Evolutionary conservation across 495 filamentous ascomycete species (phyloP), one percentile per base, ranked within the genome.

Genomic region (Penicillium silybi): DNA sequence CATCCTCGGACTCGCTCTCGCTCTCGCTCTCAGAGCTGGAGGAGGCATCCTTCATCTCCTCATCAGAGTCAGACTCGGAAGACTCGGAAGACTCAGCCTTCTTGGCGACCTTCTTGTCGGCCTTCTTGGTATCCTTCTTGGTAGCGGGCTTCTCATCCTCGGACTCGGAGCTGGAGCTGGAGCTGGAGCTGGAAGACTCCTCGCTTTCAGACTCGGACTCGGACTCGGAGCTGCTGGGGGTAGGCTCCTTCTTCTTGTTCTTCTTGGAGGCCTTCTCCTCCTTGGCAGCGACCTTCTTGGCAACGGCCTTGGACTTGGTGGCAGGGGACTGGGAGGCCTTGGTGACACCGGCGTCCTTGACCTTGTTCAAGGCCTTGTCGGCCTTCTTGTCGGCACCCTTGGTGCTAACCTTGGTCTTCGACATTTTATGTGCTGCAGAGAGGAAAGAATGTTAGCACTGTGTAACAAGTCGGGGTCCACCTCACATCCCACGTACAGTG

Each of bases 301-400:
- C 74, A 45, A 77, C 59, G 54, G 71, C 63, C 66, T 78, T 78
- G 73, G 71, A 75, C 71, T 78, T 78, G 47, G 73, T 51, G 58
- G 77, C 74, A 32, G 74, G 69, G 37, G 72, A 70, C 67, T 74
- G 65, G 52, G 75, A 65, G 42, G 72, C 54, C 70, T 80, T 80
- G 68, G 68, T 69, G 50, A 80, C 69, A 46, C 69, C 76, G 56
- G 72, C 66, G 59, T 74, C 68, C 70, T 79, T 80, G 72, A 77
- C 77, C 68, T 78, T 78, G 66, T 61, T 70, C 58, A 79, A 45
- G 57, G 66, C 48, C 70, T 79, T 79, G 69, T 66, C 65, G 64
- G 64, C 63, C 65, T 77, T 76, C 48, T 77, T 51, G 29, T 51
- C 48, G 32, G 32, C 70, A 51, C 57, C 65, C 63, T 71, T 72